Conservation (phyloP, 345 rosid species). For the Eucalyptus pauciflora region DNA sequence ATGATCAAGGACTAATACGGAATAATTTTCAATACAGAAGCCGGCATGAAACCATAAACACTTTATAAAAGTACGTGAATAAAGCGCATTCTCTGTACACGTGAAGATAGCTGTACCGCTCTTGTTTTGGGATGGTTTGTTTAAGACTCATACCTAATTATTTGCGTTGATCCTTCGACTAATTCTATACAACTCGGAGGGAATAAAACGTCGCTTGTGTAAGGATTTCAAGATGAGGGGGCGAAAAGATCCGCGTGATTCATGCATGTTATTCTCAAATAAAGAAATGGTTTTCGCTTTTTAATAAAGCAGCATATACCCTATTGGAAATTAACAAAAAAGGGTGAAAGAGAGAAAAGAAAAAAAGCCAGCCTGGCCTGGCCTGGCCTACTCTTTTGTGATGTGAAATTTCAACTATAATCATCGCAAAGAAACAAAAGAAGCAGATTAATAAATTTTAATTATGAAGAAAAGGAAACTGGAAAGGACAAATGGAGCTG, state of each 20-base stretch:
- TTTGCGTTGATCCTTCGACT: not conserved
- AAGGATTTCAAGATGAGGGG: not conserved
- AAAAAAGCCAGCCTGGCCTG: not conserved
- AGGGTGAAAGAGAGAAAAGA: not conserved
- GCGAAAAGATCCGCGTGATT: not conserved
- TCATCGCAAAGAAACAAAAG: not conserved
- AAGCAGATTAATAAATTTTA: not conserved
- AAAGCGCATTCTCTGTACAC: not conserved
- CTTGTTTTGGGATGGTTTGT: not conserved
- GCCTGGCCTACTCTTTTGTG: not conserved
- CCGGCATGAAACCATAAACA: not conserved
- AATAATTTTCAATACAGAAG: not conserved
- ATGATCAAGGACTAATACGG: not conserved
- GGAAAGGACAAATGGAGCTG: not conserved
- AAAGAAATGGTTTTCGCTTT: not conserved
- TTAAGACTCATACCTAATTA: not conserved
- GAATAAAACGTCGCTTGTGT: not conserved
- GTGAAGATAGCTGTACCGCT: not conserved
- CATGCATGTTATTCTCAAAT: not conserved
- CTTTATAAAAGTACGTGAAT: not conserved
- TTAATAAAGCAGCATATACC: not conserved
- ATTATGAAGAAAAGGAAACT: not conserved
- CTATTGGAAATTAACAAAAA: not conserved
- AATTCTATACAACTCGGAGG: not conserved
- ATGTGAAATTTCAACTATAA: not conserved